A percentile compares a stretch with the other conserved stretches of the same genome.
These are phyloP conservation scores for Penicillium brevicompactum DNA, from an alignment of 2,329 filamentous ascomycete species.

Conservation along the genomic window DNA sequence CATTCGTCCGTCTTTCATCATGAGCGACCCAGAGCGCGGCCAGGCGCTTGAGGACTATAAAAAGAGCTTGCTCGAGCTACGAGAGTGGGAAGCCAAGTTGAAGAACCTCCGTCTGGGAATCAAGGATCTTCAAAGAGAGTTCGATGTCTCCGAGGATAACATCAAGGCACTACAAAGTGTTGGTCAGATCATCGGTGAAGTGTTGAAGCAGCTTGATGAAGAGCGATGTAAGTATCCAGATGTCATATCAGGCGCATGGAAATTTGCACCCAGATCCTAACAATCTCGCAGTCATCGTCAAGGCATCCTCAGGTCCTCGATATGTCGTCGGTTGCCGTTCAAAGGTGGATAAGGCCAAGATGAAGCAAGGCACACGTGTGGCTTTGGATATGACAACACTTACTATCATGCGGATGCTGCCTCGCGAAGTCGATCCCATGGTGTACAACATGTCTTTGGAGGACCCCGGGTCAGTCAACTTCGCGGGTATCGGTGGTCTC, in stretches of 20 bases:
- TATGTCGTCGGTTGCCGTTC: conserved; percentile 98
- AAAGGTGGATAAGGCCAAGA: conserved; percentile 94
- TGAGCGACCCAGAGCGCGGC: conserved; percentile 59
- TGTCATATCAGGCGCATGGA: conserved; percentile 5
- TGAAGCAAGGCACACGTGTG: conserved; percentile 97
- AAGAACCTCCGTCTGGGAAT: conserved; percentile 93
- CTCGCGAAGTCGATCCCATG: conserved; percentile 94
- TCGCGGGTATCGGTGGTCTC: conserved; percentile 93
- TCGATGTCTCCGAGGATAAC: conserved; percentile 96
- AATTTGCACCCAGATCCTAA: conserved; percentile 19
- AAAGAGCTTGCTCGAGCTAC: conserved; percentile 82
- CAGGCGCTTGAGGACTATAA: conserved; percentile 78
- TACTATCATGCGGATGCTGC: conserved; percentile 99
- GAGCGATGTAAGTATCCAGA: conserved; percentile 77
- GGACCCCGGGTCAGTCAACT: conserved; percentile 96
- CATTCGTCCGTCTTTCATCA: conserved; percentile 25
- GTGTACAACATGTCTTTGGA: conserved; percentile 99
- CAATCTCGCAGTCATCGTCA: conserved; percentile 78
- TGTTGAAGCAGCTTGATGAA: conserved; percentile 97
- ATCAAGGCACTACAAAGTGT: conserved; percentile 99
- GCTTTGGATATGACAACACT: conserved; percentile 99
- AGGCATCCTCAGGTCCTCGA: conserved; percentile 93
- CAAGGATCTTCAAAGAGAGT: conserved; percentile 92
- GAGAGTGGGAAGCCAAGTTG: conserved; percentile 98
- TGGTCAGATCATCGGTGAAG: conserved; percentile 98